Conservation (phyloP, 2,329 filamentous ascomycete species). For the Exophiala xenobiotica region DNA sequence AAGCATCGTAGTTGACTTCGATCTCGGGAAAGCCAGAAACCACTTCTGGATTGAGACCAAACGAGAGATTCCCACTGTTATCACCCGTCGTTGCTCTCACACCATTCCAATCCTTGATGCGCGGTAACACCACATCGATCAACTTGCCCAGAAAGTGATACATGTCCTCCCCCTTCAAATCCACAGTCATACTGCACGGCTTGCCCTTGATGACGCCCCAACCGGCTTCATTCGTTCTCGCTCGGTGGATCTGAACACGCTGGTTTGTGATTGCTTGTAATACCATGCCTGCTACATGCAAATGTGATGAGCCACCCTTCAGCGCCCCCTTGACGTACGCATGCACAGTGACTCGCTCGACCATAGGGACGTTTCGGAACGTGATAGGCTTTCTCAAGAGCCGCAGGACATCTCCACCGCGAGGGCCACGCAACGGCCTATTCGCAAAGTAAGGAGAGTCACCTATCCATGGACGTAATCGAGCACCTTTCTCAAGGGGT, state of each 20-base stretch:
- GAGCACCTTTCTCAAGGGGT: constrained; percentile 57
- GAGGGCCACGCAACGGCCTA: constrained; percentile 76
- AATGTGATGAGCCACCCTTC: constrained; percentile 66
- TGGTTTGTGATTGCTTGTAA: constrained; percentile 82
- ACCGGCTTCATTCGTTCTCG: constrained; percentile 67
- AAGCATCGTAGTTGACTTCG: constrained; percentile 82
- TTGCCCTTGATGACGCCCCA: constrained; percentile 74
- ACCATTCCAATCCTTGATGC: constrained; percentile 94
- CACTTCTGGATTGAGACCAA: constrained; percentile 73
- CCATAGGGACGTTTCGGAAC: constrained; percentile 80
- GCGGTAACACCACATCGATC: constrained; percentile 84
- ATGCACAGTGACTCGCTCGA: constrained; percentile 79
- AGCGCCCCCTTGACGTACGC: constrained; percentile 68
- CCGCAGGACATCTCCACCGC: constrained; percentile 65
- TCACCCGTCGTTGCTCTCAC: constrained; percentile 77
- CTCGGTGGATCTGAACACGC: constrained; percentile 67
- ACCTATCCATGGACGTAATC: constrained; percentile 81
- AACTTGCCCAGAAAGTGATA: constrained; percentile 89
- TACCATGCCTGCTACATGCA: constrained; percentile 81
- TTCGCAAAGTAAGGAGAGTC: constrained; percentile 94
- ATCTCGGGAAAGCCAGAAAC: constrained; percentile 89
- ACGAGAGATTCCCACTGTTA: constrained; percentile 79
- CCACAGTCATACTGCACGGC: constrained; percentile 69
- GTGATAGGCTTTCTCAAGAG: constrained; percentile 58
- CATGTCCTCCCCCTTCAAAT: constrained; percentile 75